These are phyloP conservation scores for Candida neerlandica DNA, from an alignment of 1,139 yeast genomes.

Conservation along the genomic window DNA sequence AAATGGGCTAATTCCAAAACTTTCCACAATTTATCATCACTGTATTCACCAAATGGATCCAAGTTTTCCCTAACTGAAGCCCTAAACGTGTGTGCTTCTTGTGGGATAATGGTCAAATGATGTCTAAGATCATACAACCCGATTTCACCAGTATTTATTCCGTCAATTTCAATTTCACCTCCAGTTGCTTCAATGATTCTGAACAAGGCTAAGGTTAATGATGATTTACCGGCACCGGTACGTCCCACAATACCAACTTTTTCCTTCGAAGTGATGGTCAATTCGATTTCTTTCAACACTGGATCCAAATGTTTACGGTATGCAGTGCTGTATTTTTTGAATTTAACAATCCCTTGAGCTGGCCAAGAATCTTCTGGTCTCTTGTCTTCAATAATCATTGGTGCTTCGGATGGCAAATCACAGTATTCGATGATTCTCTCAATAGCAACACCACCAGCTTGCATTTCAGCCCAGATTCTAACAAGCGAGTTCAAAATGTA, in stretches of 20 bases:
- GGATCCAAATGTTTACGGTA: slow-evolving; percentile 38
- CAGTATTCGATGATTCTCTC: slow-evolving; percentile 38
- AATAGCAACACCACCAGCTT: slow-evolving; percentile 32
- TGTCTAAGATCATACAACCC: slow-evolving; percentile 56
- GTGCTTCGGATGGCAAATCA: slow-evolving; percentile 31
- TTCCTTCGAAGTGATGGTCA: slow-evolving; percentile 31
- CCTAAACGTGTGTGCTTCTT: slow-evolving; percentile 69
- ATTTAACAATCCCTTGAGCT: slow-evolving; percentile 27
- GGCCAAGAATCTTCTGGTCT: slow-evolving; percentile 35
- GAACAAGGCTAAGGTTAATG: slow-evolving; percentile 35
- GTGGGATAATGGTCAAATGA: slow-evolving; percentile 66
- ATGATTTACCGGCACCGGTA: slow-evolving; percentile 42
- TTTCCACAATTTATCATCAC: slow-evolving; percentile 57
- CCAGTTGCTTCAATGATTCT: slow-evolving; percentile 34
- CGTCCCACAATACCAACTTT: slow-evolving; percentile 41
- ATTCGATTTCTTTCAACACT: slow-evolving; percentile 28
- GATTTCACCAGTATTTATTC: slow-evolving; percentile 46
- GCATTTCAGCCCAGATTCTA: slow-evolving; percentile 35
- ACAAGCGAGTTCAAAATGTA: slow-evolving; percentile 29
- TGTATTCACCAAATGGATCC: slow-evolving; percentile 56
- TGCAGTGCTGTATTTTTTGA: slow-evolving; percentile 32
- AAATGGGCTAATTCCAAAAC: slow-evolving; percentile 57
- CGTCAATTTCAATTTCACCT: slow-evolving; percentile 47
- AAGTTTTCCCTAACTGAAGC: slow-evolving; percentile 63
- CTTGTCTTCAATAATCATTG: slow-evolving; percentile 23